These are phyloP conservation scores for Corymbia calophylla DNA, from an alignment of 441 rosid species.

Conservation along the genomic window DNA sequence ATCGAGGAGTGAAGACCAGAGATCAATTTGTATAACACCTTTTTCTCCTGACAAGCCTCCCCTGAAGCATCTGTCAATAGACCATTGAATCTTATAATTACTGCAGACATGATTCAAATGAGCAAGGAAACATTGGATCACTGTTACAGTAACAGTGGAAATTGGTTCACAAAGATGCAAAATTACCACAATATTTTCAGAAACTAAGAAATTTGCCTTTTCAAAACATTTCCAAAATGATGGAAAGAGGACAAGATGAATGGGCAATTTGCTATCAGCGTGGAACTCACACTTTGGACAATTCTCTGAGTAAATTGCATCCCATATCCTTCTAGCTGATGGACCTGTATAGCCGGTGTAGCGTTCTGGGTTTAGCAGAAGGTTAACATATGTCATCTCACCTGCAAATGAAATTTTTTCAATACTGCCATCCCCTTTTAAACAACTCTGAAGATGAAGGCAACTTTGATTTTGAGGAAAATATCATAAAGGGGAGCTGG, in stretches of 20 bases:
- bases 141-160: background rate
- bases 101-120: background rate
- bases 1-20: slow-evolving; percentile 24
- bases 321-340: slow-evolving; percentile 16
- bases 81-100: background rate
- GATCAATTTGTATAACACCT: slow-evolving; percentile 16
- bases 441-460: background rate
- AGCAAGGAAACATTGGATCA: background rate
- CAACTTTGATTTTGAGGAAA: background rate
- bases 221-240: background rate
- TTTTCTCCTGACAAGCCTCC: slow-evolving; percentile 12
- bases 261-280: background rate
- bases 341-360: slow-evolving; percentile 18
- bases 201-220: background rate
- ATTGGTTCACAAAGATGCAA: background rate
- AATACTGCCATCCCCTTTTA: slow-evolving; percentile 35
- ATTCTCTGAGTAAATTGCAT: slow-evolving; percentile 12
- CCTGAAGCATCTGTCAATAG: slow-evolving; percentile 8
- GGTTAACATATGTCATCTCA: slow-evolving; percentile 18
- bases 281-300: slow-evolving; percentile 15
- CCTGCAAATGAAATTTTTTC: background rate
- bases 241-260: background rate
- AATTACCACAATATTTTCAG: background rate
- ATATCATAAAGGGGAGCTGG: background rate
- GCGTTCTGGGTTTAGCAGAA: slow-evolving; percentile 13